Evolutionary conservation across 768 basidiomycete genomes (phyloP), one percentile per base, ranked within the genome.

Genomic region (Termitomyces sp.): DNA sequence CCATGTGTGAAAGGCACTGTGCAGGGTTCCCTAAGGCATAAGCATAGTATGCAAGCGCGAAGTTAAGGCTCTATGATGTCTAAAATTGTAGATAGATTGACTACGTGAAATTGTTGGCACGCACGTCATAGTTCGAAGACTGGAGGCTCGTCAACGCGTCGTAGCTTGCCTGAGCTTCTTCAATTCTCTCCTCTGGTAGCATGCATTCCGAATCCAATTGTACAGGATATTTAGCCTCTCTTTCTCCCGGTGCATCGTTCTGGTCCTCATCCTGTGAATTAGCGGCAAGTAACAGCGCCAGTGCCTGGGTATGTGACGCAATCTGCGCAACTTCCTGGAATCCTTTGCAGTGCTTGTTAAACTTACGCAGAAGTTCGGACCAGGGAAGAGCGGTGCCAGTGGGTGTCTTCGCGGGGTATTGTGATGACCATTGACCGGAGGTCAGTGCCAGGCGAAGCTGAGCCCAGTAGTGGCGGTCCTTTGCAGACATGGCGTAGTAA

Each of bases 341-440:
- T 0, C 86, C 85, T 5, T 69, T 70, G 64, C 86, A 88, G 62
- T 94, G 92, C 61, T 94, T 94, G 68, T 88, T 86, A 74, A 91
- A 92, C 71, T 94, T 94, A 61, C 90, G 81, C 41, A 94, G 71
- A 13, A 94, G 80, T 65, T 91, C 88, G 1, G 84, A 76, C 92
- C 92, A 94, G 12, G 85, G 74, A 16, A 94, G 68, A 4, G 69
- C 63, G 0, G 65, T 59, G 14, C 81, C 86, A 31, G 81, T 81
- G 31, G 77, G 78, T 0, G 81, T 72, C 62, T 79, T 88, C 4
- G 86, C 88, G 0, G 91, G 90, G 27, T 68, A 67, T 2, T 72
- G 60, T 6, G 86, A 73, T 14, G 82, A 72, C 92, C 92, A 94
- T 61, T 82, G 75, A 8, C 92, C 92, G 0, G 83, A 84, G 3